Evolutionary conservation across 1,139 yeast species (phyloP), one percentile per base, ranked within the genome.

Genomic region (Pichia sp.): DNA sequence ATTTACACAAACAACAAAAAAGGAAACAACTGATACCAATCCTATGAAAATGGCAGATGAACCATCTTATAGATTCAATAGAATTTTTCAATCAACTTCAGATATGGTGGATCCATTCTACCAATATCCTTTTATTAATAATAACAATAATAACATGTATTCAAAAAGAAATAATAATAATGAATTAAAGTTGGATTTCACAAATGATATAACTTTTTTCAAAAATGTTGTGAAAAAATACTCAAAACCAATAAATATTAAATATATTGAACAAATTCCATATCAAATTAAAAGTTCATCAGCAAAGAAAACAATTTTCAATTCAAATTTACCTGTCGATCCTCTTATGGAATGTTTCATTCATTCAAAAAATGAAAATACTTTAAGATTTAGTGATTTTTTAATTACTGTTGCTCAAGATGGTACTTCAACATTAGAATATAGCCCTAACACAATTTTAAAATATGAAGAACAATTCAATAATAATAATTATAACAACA

Each of bases 91-190:
- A 2, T n/a, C 40, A 2, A 39, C 30, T 2, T 31, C 37, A 12
- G 53, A 56, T 12, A 30, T 50, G 4, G 45, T 59, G 45, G 53
- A 53, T 30, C 63, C 63, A 4, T 51, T 49, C 37, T 43, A 51
- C 22, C 42, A 46, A 4, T n/a, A 25, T 41, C 16, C 37, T 35
- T 20, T 35, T 41, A n/a, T 31, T 29, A 30, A 32, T 20, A 42
- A 37, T 40, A 43, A 31, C 39, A 51, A 11, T 41, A 39, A 23
- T 51, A n/a, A n/a, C n/a, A n/a, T n/a, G n/a, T n/a, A n/a, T n/a
- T n/a, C n/a, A n/a, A n/a, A n/a, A n/a, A n/a, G n/a, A n/a, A 48
- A 39, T 8, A 42, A 24, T 25, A 30, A 30, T 20, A n/a, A 30
- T 20, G 42, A 25, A 37, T 10, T 20, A 30, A 48, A 38, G 53